Evolutionary conservation across 352 stramenopile species (phyloP), one percentile per base, ranked within the genome.

Genomic region (Hyphochytrium catenoides): DNA sequence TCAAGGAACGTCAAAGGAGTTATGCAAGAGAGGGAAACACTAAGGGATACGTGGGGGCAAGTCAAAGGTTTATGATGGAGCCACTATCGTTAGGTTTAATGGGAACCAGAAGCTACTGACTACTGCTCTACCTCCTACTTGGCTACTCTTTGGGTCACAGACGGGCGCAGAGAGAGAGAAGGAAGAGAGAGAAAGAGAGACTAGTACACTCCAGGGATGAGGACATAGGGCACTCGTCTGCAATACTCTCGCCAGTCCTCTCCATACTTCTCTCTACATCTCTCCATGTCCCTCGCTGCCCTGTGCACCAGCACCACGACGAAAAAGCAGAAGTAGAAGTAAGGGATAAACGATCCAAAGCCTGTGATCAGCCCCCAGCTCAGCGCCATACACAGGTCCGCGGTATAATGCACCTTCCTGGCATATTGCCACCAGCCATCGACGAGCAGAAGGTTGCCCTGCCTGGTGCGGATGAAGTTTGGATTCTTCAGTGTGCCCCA

Each of bases 371-470:
- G 37, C 24, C 63, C 75, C 68, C 70, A 85, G 42, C 43, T 74
- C 12, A 88, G 43, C 30, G 70, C 51, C 33, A 65, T 68, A 15
- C 79, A 39, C 47, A 96, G 70, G 53, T 95, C 82, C 14, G 75
- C 74, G 17, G 93, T 64, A 57, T 95, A 95, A 51, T 93, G 81
- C 57, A 94, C 89, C 46, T 95, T 82, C 48, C 87, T 68, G 23
- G 84, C 49, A 16, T 95, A 45, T 3, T 74, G 75, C 89, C 89
- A 97, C 64, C 77, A 96, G 26, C 86, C 86, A 25, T 58, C 70
- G 17, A 67, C 62, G 4, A 95, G 54, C 26, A 98, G 58, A 15
- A 95, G 48, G 41, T 71, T 92, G 34, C 74, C 67, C 39, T 81
- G 96, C 31, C 72, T 60, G 7, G 86, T 86, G 14, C 71, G 60